Conservation (phyloP, 306 rosid genomes). For the Neltuma alba region DNA sequence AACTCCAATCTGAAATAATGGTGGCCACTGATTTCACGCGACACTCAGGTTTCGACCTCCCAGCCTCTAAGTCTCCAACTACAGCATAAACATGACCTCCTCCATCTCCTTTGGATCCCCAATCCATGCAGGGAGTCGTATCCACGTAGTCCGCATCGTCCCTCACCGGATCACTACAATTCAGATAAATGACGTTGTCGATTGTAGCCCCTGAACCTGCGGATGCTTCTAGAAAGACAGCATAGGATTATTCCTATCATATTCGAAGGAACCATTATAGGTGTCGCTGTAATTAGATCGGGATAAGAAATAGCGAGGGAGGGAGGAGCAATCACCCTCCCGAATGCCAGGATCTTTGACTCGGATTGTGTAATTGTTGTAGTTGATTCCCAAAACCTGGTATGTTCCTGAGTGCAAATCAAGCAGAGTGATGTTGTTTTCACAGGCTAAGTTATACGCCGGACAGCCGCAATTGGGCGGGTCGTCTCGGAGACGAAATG, state of each 20-base stretch:
- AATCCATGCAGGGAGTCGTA: neutral
- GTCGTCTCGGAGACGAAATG: neutral
- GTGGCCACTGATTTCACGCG: neutral
- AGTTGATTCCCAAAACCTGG: slow-evolving; percentile 31
- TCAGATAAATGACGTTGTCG: neutral
- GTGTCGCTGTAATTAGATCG: neutral
- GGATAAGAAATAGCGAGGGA: slow-evolving; percentile 20
- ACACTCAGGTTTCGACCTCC: neutral
- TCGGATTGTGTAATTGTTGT: slow-evolving; percentile 36
- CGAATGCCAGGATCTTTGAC: slow-evolving; percentile 19
- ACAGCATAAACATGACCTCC: neutral
- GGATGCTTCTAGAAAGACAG: neutral
- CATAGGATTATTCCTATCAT: neutral
- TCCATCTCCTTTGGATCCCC: neutral
- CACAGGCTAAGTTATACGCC: neutral
- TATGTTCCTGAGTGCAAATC: neutral
- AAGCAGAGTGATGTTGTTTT: slow-evolving; percentile 10
- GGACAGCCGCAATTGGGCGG: slow-evolving; percentile 18
- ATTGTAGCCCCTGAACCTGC: neutral
- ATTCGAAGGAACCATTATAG: neutral
- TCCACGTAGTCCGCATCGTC: neutral
- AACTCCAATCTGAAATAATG: neutral
- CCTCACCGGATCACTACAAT: neutral
- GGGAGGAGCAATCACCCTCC: slow-evolving; percentile 2
- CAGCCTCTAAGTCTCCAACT: neutral